Conservation (phyloP, 2,329 filamentous ascomycete species). For the Septoria linicola region DNA sequence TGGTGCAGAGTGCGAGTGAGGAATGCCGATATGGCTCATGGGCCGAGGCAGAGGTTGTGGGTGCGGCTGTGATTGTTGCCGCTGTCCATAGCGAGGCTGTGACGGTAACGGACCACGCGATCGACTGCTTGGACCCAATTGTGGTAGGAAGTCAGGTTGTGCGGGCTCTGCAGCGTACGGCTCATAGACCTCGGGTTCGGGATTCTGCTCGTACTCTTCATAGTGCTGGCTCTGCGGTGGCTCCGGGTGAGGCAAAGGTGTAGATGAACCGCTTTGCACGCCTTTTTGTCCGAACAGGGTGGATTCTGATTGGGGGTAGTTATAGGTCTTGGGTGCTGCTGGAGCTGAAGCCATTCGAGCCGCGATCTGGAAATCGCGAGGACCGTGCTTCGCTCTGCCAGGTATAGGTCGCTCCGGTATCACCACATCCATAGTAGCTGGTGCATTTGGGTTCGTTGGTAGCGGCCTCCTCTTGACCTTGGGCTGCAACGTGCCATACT, state of each 20-base stretch:
- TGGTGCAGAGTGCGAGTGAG: conserved; percentile 49
- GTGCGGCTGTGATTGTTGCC: conserved; percentile 26
- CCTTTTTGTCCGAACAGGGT: conserved; percentile 25
- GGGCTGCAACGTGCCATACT: conserved; percentile 25
- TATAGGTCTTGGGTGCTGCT: conserved; percentile 24
- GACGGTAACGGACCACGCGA: conserved; percentile 35
- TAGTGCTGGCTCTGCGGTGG: conserved; percentile 15
- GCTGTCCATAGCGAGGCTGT: conserved; percentile 21
- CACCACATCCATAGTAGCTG: conserved; percentile 28
- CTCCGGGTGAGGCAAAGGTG: conserved; percentile 11
- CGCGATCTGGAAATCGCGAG: conserved; percentile 32
- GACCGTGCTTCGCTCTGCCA: conserved; percentile 37
- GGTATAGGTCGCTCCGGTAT: conserved; percentile 30
- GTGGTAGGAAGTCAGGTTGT: conserved; percentile 40
- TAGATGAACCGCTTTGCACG: conserved; percentile 9
- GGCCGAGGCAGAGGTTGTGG: conserved; percentile 23
- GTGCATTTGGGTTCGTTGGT: conserved; percentile 68
- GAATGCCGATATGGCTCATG: conserved; percentile 33
- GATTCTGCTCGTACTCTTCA: conserved; percentile 24
- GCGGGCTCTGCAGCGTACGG: conserved; percentile 41
- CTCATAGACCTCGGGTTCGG: conserved; percentile 33
- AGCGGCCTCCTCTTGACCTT: conserved; percentile 77
- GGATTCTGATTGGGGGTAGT: conserved; percentile 27
- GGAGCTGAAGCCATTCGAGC: conserved; percentile 31
- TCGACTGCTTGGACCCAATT: conserved; percentile 35